Conservation (phyloP, 306 rosid genomes). For the Citrullus amarus region DNA sequence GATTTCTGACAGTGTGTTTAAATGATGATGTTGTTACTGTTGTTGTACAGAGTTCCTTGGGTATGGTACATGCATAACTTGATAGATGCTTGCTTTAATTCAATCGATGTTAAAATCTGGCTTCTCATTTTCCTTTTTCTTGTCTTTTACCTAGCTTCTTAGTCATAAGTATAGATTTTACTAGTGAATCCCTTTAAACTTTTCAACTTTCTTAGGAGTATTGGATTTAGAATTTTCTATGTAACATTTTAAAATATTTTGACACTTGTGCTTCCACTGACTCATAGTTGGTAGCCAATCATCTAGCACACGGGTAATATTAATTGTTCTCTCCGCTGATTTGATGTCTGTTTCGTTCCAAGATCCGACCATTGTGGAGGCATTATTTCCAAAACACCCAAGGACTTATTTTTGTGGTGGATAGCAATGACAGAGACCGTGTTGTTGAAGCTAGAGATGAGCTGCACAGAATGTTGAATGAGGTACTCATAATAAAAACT, state of each 20-base stretch:
- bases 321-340: background rate
- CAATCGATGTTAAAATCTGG: background rate
- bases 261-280: background rate
- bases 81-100: background rate
- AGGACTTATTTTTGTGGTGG: constrained; percentile 63
- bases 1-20: background rate
- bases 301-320: background rate
- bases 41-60: background rate
- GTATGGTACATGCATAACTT: background rate
- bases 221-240: background rate
- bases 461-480: constrained; percentile 62
- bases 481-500: constrained; percentile 21
- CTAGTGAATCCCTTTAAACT: background rate
- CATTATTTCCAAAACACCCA: constrained; percentile 70
- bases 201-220: background rate
- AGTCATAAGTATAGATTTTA: background rate
- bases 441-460: constrained; percentile 63
- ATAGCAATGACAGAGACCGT: constrained; percentile 68
- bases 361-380: constrained; percentile 59
- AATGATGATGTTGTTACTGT: background rate
- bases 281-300: background rate
- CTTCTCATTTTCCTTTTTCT: background rate
- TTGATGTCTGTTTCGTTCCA: background rate
- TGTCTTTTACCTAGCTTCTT: background rate
- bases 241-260: background rate